phyloP scores from a whole-genome alignment of 768 basidiomycete genomes.

The Hemileccinum impolitum region DNA sequence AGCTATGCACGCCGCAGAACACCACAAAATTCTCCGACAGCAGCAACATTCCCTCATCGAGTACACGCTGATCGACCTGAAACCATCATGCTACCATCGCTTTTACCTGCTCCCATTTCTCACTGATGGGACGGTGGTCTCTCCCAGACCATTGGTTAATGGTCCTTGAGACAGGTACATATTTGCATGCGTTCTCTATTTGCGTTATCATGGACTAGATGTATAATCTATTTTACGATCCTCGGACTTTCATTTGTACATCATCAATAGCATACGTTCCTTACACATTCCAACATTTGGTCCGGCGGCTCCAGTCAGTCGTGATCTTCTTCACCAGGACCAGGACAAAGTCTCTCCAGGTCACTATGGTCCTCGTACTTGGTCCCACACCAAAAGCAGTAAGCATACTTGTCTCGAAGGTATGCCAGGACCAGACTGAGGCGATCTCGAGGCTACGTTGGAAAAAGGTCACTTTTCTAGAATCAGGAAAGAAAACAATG shows the following conservation, averaged over 20 bases:
- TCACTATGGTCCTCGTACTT: constrained; percentile 62
- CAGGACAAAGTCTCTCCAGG: constrained; percentile 67
- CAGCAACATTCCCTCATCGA: constrained; percentile 54
- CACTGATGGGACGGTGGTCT: constrained; percentile 13
- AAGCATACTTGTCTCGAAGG: constrained; percentile 65
- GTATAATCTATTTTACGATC: constrained; percentile 16
- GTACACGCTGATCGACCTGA: constrained; percentile 30
- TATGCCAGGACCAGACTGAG: constrained; percentile 67
- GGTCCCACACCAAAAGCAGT: constrained; percentile 90
- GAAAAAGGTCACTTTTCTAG: constrained; percentile 10
- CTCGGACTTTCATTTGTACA: constrained; percentile 31
- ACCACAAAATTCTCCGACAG: constrained; percentile 68
- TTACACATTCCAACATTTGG: constrained; percentile 3
- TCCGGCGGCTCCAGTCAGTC: constrained; percentile 43
- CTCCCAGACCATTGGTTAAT: neutral
- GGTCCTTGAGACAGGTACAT: neutral
- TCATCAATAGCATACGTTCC: constrained; percentile 25
- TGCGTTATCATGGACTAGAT: constrained; percentile 16
- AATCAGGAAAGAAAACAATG: neutral
- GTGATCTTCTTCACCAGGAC: constrained; percentile 72
- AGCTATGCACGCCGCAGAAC: constrained; percentile 77
- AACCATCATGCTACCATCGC: constrained; percentile 49
- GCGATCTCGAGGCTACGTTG: constrained; percentile 62
- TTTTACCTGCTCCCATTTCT: constrained; percentile 40
- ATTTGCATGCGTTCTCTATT: constrained; percentile 15